Evolutionary conservation across 306 rosid genomes (phyloP).

Genomic region (Comarum palustre): DNA sequence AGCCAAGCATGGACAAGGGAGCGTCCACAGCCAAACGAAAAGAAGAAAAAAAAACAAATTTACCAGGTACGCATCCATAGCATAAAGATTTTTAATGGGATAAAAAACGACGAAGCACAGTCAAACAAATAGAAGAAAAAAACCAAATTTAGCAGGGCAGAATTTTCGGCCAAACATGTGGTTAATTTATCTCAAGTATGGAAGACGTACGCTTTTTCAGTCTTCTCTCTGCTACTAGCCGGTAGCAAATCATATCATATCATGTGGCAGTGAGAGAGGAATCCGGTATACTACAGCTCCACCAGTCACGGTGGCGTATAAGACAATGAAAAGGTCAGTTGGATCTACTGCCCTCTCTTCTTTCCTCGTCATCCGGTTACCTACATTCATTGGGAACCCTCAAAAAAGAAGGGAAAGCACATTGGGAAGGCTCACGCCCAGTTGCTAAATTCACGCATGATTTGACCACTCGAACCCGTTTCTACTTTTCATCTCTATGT

Average conservation of each 20-base stretch:
- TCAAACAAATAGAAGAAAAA: too few relatives aligned
- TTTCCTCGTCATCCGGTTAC: background rate
- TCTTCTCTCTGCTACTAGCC: background rate
- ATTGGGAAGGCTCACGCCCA: slow-evolving; percentile 25
- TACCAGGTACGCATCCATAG: too few relatives aligned
- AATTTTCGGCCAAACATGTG: too few relatives aligned
- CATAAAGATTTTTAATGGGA: too few relatives aligned
- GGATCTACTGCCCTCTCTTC: background rate
- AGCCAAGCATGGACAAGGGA: too few relatives aligned
- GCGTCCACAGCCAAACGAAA: too few relatives aligned
- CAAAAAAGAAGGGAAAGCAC: background rate
- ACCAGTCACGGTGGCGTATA: background rate
- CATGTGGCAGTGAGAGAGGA: background rate
- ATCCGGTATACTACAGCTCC: background rate
- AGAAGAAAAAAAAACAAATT: too few relatives aligned
- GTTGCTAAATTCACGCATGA: slow-evolving; percentile 41
- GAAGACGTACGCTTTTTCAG: background rate
- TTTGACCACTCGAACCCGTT: slow-evolving; percentile 46
- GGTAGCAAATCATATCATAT: background rate
- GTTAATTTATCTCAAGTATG: too few relatives aligned
- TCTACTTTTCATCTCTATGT: background rate
- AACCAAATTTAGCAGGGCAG: too few relatives aligned
- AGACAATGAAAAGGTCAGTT: background rate
- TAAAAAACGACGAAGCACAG: too few relatives aligned
- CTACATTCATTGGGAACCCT: background rate